Evolutionary conservation across 805 yeast species (phyloP), one percentile per base, ranked within the genome.

Genomic region (Kuraishia hungarica): DNA sequence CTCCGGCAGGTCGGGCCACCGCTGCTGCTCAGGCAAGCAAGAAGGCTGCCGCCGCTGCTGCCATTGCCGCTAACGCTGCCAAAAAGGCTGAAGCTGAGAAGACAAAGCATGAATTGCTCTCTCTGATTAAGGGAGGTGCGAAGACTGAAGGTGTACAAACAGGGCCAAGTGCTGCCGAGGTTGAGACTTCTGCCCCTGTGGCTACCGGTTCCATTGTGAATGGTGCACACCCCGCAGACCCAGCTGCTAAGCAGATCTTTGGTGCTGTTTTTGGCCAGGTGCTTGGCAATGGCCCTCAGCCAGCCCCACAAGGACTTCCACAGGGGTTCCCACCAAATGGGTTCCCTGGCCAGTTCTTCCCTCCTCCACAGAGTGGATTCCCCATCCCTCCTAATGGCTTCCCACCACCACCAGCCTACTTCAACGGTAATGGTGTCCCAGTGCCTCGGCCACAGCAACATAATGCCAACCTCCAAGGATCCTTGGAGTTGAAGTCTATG

Each of bases 71-170:
- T 57, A 60, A 60, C 61, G 63, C 60, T 56, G 64, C 53, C 56
- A 68, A 62, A 62, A 62, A 57, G 65, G 64, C 53, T 55, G 48
- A 58, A 61, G 51, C 66, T 63, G 61, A 66, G 29, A 65, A 69
- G 61, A 64, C 65, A 39, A 66, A 74, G 5, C 73, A 74, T 53
- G 83, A 78, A 51, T 66, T 81, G 26, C 65, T 80, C 56, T 69
- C 73, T 8, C 64, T 76, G 54, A 72, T 81, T 57, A 77, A 78
- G 60, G 66, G 67, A 1, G 35, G 24, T 24, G 51, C 28, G 17
- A 28, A n/a, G 13, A 17, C 51, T 17, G 51, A 21, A 11, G 35
- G 35, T 6, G 51, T 35, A 49, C 35, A 29, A 49, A 19, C 51
- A 49, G 7, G 35, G 4, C 17, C 51, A 21, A n/a, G 19, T 28